These are phyloP conservation scores for Arachis monticola DNA, from an alignment of 331 rosid species.

Conservation along the genomic window DNA sequence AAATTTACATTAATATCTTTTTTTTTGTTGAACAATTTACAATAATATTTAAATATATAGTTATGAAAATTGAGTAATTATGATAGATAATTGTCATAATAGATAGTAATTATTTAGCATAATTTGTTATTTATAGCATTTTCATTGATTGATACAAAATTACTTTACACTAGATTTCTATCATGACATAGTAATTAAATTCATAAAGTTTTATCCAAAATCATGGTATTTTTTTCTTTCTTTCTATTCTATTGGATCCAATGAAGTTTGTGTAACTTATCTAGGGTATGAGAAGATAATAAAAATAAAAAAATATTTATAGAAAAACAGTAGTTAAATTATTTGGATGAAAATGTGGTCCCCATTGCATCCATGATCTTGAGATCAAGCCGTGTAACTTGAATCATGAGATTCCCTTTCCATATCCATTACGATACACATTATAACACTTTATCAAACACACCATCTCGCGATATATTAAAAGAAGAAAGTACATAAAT, in stretches of 20 bases:
- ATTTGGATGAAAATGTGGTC: constrained; percentile 35
- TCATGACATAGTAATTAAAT: background rate
- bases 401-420: constrained; percentile 52
- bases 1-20: background rate
- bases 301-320: background rate
- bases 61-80: no score
- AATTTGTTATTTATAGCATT: no score
- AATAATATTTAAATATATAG: background rate
- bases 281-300: background rate
- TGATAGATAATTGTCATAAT: no score
- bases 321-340: background rate
- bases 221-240: background rate
- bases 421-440: constrained; percentile 41
- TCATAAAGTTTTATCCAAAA: background rate
- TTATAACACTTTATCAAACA: constrained; percentile 36
- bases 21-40: background rate
- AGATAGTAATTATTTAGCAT: no score
- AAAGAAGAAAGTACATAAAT: no score
- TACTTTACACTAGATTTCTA: background rate
- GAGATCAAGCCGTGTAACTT: constrained; percentile 52
- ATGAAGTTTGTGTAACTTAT: background rate
- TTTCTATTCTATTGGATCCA: background rate
- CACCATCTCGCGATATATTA: constrained; percentile 17
- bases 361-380: constrained; percentile 41
- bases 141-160: background rate